Conservation (phyloP, 1,284 basidiomycete genomes). For the Heterobasidion annosum region DNA sequence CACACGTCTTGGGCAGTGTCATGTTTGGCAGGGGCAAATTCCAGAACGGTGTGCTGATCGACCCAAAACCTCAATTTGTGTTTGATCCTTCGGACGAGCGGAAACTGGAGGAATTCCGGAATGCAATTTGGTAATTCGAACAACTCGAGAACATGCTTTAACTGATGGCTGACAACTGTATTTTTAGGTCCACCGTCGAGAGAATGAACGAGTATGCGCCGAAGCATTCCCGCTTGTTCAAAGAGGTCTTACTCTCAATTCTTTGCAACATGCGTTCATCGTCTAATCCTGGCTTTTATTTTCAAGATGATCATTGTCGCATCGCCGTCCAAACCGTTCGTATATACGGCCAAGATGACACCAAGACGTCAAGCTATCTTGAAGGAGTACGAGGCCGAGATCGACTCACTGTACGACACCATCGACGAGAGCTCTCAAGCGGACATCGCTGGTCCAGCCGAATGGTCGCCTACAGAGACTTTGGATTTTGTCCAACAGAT, state of each 20-base stretch:
- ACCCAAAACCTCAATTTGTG: conserved; percentile 10
- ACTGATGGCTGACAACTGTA: not conserved
- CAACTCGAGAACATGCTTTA: not conserved
- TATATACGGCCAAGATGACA: conserved; percentile 26
- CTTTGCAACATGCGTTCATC: not conserved
- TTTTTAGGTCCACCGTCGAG: conserved; percentile 21
- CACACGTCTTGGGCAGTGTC: conserved; percentile 9
- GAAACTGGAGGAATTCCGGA: conserved; percentile 8
- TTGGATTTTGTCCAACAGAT: conserved; percentile 19
- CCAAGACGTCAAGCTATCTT: conserved; percentile 22
- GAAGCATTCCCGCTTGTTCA: conserved; percentile 25
- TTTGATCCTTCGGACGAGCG: conserved; percentile 10
- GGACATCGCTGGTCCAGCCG: conserved; percentile 17
- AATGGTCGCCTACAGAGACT: conserved; percentile 18
- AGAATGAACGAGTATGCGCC: conserved; percentile 23
- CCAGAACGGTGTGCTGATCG: conserved; percentile 12
- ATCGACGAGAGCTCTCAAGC: conserved; percentile 18
- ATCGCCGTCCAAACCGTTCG: conserved; percentile 22
- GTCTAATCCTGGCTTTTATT: not conserved
- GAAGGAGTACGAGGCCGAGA: conserved; percentile 23
- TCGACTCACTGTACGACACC: conserved; percentile 22
- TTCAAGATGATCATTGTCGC: conserved; percentile 26
- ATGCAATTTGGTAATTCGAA: conserved; percentile 9
- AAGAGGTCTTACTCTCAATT: conserved; percentile 17
- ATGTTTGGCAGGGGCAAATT: conserved; percentile 12